Conservation (phyloP, 139 green algal species). For the Picochlorum costavermella region DNA sequence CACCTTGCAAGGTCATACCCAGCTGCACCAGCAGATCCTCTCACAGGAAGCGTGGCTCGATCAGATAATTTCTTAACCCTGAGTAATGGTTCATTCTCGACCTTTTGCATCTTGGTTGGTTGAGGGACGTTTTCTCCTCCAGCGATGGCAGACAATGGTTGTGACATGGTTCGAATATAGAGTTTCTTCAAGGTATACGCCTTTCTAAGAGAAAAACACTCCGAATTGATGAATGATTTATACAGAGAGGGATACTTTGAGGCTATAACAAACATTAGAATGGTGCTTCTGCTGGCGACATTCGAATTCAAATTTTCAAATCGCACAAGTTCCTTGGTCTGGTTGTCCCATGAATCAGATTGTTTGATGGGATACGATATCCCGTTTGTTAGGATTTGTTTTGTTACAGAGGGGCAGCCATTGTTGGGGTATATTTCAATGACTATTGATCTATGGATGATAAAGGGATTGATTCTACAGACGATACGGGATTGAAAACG, state of each 20-base stretch:
- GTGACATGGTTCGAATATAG: neutral
- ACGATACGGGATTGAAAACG: no score
- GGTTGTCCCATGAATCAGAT: no score
- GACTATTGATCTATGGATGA: no score
- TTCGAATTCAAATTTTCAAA: neutral
- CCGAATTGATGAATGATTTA: neutral
- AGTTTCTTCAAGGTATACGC: neutral
- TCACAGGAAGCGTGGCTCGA: slow-evolving; percentile 66
- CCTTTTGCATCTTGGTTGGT: slow-evolving; percentile 15
- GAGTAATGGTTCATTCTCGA: neutral
- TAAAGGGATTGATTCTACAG: no score
- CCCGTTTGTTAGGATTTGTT: no score
- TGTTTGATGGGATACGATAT: no score
- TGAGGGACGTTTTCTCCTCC: slow-evolving; percentile 18
- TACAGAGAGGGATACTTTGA: neutral
- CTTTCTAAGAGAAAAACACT: neutral
- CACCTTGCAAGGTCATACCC: slow-evolving; percentile 91
- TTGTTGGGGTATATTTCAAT: no score
- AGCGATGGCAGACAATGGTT: neutral
- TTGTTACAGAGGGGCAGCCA: no score
- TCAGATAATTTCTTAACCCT: slow-evolving; percentile 77
- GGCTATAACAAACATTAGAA: neutral
- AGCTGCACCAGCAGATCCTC: slow-evolving; percentile 73
- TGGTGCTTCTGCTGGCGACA: neutral
- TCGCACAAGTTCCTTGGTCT: no score